phyloP scores from a whole-genome alignment of 495 filamentous ascomycete genomes.

The Penicillium paradoxum region DNA sequence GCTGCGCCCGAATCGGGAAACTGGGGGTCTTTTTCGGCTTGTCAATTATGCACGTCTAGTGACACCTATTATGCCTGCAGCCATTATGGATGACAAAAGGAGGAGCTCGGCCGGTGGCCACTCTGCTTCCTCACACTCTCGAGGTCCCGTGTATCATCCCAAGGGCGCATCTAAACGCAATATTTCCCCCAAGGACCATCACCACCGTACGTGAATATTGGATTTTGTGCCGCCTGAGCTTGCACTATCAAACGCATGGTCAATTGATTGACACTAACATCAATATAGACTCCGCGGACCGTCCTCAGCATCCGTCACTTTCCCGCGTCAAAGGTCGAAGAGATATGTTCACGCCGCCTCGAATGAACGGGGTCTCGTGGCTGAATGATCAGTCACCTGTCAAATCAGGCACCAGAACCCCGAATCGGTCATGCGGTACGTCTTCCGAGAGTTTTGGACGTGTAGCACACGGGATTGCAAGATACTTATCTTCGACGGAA shows the following conservation, averaged over 20 bases:
- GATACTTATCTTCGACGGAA: conserved; percentile 9
- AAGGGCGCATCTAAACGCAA: conserved; percentile 14
- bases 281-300: conserved; percentile 20
- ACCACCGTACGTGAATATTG: conserved; percentile 22
- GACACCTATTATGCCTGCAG: conserved; percentile 13
- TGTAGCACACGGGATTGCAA: neutral
- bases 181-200: conserved; percentile 17
- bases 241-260: neutral
- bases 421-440: conserved; percentile 19
- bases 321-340: conserved; percentile 33
- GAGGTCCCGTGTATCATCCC: conserved; percentile 27
- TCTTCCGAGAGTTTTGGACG: neutral
- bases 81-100: conserved; percentile 31
- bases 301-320: conserved; percentile 33
- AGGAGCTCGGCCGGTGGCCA: conserved; percentile 27
- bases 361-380: conserved; percentile 30
- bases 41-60: conserved; percentile 28
- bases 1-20: conserved; percentile 20
- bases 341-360: conserved; percentile 38
- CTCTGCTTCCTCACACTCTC: conserved; percentile 19
- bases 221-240: neutral
- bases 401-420: conserved; percentile 18
- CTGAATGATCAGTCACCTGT: conserved; percentile 31
- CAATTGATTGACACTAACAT: neutral
- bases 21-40: conserved; percentile 24